These are phyloP conservation scores for Tolypocladium ophioglossoides DNA, from an alignment of 2,329 filamentous ascomycete species.

Conservation along the genomic window DNA sequence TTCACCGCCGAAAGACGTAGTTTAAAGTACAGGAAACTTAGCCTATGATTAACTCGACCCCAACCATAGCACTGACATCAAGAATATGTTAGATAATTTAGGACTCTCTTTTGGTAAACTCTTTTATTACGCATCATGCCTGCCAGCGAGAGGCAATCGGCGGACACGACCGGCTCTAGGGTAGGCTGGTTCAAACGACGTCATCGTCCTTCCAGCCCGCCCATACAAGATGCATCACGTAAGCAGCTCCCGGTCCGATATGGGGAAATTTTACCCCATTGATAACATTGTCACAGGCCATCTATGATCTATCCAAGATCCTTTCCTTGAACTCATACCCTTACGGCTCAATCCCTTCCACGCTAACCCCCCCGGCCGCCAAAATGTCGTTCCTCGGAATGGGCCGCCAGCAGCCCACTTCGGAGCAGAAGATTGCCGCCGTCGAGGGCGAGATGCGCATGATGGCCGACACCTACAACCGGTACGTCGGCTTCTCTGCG, in stretches of 20 bases:
- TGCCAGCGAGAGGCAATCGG: too few relatives aligned
- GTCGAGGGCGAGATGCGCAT: slow-evolving; percentile 97
- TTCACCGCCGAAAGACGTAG: too few relatives aligned
- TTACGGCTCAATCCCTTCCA: not conserved
- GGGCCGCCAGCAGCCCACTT: slow-evolving; percentile 69
- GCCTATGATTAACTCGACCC: not conserved
- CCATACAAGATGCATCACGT: not conserved
- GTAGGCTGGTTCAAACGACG: not conserved
- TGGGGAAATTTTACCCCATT: not conserved
- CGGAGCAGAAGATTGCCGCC: slow-evolving; percentile 92
- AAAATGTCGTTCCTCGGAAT: slow-evolving; percentile 37
- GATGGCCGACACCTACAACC: slow-evolving; percentile 95
- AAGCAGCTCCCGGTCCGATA: not conserved
- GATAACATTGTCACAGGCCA: not conserved
- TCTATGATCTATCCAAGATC: not conserved
- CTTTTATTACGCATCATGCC: too few relatives aligned
- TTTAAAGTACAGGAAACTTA: not conserved
- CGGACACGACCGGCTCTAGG: not conserved
- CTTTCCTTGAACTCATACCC: not conserved
- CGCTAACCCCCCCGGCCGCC: slow-evolving; percentile 1
- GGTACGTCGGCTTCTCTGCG: slow-evolving; percentile 42
- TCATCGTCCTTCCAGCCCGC: too few relatives aligned
- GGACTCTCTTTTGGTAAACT: too few relatives aligned
- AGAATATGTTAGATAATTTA: too few relatives aligned
- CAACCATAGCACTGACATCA: too few relatives aligned